Percentiles rank a stretch among this genome's conserved stretches.
These are phyloP conservation scores for Ceratobasidium papillatum DNA, from an alignment of 1,284 basidiomycete genomes.

Conservation along the genomic window DNA sequence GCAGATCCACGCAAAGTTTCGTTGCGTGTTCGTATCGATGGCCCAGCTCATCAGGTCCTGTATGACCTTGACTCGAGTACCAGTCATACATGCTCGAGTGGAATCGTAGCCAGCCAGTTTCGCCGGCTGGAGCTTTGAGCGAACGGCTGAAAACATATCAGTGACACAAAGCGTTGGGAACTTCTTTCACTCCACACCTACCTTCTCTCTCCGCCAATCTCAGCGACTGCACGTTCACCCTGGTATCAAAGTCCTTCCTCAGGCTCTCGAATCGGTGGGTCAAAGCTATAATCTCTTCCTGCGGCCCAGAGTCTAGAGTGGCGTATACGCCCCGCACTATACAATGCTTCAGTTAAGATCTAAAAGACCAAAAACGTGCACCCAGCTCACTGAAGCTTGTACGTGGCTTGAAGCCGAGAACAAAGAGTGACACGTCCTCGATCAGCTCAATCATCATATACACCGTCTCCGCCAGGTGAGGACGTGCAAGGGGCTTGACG, in stretches of 20 bases:
- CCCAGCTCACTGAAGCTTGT: background rate
- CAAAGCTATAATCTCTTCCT: background rate
- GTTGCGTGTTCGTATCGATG: background rate
- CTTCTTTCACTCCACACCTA: background rate
- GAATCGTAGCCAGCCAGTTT: background rate
- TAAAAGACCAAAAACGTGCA: no score
- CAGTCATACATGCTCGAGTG: background rate
- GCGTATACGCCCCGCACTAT: background rate
- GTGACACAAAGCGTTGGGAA: background rate
- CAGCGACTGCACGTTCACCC: background rate
- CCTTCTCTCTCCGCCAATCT: background rate
- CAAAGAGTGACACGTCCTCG: conserved; percentile 10
- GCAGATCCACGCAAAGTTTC: conserved; percentile 46
- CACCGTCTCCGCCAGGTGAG: background rate
- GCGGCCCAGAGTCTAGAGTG: background rate
- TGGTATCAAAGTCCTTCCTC: background rate
- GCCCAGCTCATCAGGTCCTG: background rate
- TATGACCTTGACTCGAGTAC: background rate
- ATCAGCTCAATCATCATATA: background rate
- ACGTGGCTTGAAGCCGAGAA: background rate
- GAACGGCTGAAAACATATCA: background rate
- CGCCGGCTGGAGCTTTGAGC: background rate
- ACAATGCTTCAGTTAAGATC: no score
- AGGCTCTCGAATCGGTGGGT: background rate
- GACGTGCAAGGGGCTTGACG: background rate